A percentile compares a stretch with the other conserved stretches of the same genome.
Conservation (phyloP, 2,329 filamentous ascomycete genomes). For the Zelopaecilomyces penicillatus region DNA sequence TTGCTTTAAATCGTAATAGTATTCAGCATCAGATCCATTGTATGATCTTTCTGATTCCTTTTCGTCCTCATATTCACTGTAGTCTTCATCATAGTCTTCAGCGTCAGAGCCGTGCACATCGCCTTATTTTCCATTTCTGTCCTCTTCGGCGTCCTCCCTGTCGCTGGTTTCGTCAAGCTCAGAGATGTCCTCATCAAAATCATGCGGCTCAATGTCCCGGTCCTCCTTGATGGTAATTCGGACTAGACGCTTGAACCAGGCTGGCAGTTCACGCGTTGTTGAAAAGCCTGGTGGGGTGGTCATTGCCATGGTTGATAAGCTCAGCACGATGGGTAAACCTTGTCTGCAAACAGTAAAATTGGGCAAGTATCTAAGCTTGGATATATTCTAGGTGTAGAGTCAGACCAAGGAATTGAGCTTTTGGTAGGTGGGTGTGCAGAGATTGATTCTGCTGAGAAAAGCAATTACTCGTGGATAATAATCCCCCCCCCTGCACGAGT, state of each 20-base stretch:
- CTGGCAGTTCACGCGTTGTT: background rate
- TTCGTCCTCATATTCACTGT: background rate
- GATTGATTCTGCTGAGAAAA: too few species aligned
- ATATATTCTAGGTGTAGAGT: too few species aligned
- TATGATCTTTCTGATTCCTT: constrained; percentile 2
- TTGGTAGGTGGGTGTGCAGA: too few species aligned
- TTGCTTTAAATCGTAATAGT: constrained; percentile 3
- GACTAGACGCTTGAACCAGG: background rate
- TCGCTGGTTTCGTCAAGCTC: background rate
- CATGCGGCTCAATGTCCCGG: background rate
- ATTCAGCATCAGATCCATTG: background rate
- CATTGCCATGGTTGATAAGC: too few species aligned
- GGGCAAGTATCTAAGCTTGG: too few species aligned
- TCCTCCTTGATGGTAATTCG: background rate
- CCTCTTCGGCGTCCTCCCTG: background rate
- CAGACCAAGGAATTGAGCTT: too few species aligned
- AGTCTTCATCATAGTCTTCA: constrained; percentile 9
- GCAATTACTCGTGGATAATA: too few species aligned
- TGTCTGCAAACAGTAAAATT: too few species aligned
- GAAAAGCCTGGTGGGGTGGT: too few species aligned
- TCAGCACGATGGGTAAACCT: too few species aligned
- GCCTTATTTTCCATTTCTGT: constrained; percentile 2
- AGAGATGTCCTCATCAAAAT: constrained; percentile 3
- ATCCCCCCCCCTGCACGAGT: too few species aligned
- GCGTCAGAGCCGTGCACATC: constrained; percentile 8